phyloP scores from a whole-genome alignment of 768 basidiomycete genomes.

The Thelephora ganbajun region DNA sequence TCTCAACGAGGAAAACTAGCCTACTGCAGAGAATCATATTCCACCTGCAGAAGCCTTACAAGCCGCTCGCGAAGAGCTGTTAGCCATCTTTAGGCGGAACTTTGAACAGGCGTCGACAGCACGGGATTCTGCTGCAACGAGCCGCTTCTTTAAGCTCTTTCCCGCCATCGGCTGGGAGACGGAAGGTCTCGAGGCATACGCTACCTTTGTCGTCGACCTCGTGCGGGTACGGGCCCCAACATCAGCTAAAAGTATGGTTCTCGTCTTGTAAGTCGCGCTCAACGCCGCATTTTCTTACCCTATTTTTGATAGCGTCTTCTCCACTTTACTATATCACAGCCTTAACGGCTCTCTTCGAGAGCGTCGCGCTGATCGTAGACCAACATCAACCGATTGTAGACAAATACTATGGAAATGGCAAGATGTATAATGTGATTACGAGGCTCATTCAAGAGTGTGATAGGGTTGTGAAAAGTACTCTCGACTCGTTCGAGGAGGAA shows the following conservation, averaged over 20 bases:
- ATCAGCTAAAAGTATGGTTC: constrained; percentile 62
- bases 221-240: constrained; percentile 67
- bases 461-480: constrained; percentile 57
- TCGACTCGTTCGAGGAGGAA: constrained; percentile 88
- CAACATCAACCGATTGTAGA: constrained; percentile 97
- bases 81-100: constrained; percentile 62
- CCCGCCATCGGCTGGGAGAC: constrained; percentile 89
- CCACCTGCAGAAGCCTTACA: constrained; percentile 79
- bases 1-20: constrained; percentile 32
- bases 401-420: constrained; percentile 88
- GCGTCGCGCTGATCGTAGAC: constrained; percentile 89
- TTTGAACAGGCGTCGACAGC: constrained; percentile 73
- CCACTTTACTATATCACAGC: constrained; percentile 84
- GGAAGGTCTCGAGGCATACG: constrained; percentile 86
- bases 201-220: constrained; percentile 83
- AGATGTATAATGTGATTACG: constrained; percentile 70
- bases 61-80: constrained; percentile 56
- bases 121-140: constrained; percentile 76
- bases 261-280: constrained; percentile 2
- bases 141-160: constrained; percentile 93
- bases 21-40: constrained; percentile 75
- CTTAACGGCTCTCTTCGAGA: constrained; percentile 87
- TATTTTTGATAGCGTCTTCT: constrained; percentile 54
- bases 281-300: constrained; percentile 5
- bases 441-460: constrained; percentile 80